Conservation (phyloP, 169 alveolate genomes). For the Cryptosporidium canis region DNA sequence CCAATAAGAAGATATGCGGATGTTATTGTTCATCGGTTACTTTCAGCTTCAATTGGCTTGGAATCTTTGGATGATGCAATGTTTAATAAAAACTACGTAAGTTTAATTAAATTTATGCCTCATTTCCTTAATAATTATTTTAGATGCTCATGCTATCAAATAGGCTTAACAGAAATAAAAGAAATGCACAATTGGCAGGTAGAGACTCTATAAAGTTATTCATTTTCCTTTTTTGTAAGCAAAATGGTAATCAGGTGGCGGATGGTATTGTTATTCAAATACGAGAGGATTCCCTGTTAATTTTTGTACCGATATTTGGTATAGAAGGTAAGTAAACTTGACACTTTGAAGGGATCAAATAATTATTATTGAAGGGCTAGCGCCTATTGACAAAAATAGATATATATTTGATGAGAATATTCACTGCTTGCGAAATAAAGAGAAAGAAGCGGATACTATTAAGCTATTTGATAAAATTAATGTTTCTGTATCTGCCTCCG, state of each 20-base stretch:
- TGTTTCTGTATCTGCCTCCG: conserved; percentile 74
- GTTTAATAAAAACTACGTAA: conserved; percentile 81
- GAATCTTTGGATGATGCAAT: conserved; percentile 83
- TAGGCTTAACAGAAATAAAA: conserved; percentile 88
- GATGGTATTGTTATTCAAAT: conserved; percentile 75
- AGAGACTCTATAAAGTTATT: conserved; percentile 90
- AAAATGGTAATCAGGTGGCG: conserved; percentile 73
- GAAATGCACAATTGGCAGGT: conserved; percentile 92
- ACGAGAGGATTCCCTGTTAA: conserved; percentile 71
- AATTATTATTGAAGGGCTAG: conserved; percentile 72
- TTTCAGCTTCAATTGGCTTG: conserved; percentile 89
- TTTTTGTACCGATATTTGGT: conserved; percentile 80
- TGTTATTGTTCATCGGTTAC: conserved; percentile 94
- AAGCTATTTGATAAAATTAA: conserved; percentile 76
- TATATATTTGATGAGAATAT: conserved; percentile 69
- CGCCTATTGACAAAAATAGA: conserved; percentile 71
- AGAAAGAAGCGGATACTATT: conserved; percentile 60
- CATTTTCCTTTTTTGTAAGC: conserved; percentile 88
- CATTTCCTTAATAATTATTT: conserved; percentile 12
- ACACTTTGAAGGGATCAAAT: conserved; percentile 59
- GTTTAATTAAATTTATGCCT: neutral
- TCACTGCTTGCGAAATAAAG: conserved; percentile 5
- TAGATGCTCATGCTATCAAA: conserved; percentile 91
- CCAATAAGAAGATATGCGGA: conserved; percentile 99
- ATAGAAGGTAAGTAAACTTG: conserved; percentile 77